Base-by-base conservation (phyloP, 116 monocot genomes). In the Iris pallida region DNA sequence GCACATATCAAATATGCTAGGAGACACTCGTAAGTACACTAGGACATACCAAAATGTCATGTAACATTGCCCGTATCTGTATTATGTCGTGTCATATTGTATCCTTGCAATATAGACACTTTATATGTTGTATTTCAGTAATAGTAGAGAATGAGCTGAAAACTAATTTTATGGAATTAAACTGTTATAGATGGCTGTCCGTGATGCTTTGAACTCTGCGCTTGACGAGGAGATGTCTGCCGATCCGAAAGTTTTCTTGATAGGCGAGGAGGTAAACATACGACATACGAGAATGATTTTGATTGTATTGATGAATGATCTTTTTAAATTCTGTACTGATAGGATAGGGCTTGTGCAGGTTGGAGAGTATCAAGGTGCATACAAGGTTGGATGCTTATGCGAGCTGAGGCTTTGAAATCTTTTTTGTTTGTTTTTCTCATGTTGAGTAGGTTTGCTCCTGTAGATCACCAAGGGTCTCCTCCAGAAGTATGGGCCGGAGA, bases 401-500 rank as follows among this genome's bases (percentile, higher is more conserved):
- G 57, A 64, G n/a, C 15, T 61, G 61, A 7, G 16, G 9, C 8
- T 44, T 7, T 67, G 42, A 15, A 10, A 5, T 16, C 45, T 45
- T 61, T 1, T 12, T n/a, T 59, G 4, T 59, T 12, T 30, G 11
- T 41, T 59, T 11, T 57, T 17, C 19, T 57, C 41, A 7, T 61
- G 5, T 5, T 45, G 43, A 52, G 16, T 42, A 54, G 46, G 16
- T 30, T 30, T 47, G 57, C 48, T 72, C 59, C 74, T 61, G 76
- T 76, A 69, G 79, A 84, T 52, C 69, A 76, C 64, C 76, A 84
- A 48, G 80, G 80, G 46, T 72, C 80, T 73, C 64, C 80, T 97
- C 57, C 76, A 94, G 17, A 94, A 94, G 61, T 94, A 94, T 78
- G 94, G 94, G 53, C 90, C 94, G 66, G 94, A 90, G 7, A 80